phyloP scores from a whole-genome alignment of 805 yeast species.

The Candida patagonica region DNA sequence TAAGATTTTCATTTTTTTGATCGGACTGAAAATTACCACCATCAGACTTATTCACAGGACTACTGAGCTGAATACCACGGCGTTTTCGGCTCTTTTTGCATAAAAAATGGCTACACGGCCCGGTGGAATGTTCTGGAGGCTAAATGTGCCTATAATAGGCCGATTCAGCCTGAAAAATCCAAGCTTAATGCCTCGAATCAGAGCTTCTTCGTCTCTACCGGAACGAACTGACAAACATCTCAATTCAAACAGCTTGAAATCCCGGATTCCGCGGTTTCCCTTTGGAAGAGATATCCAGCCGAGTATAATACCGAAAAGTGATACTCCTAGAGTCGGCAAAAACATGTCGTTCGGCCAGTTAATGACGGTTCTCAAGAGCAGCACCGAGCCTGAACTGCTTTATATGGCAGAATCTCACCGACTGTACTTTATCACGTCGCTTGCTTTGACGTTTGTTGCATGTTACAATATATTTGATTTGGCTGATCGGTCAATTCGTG shows the following conservation, averaged over 20 bases:
- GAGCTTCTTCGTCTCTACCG: conserved; percentile 11
- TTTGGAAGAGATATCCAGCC: conserved; percentile 56
- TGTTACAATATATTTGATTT: conserved; percentile 53
- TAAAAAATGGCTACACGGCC: no score
- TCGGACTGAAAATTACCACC: no score
- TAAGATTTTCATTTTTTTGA: no score
- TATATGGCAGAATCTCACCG: conserved; percentile 82
- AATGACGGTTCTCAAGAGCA: conserved; percentile 44
- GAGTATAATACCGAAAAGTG: conserved; percentile 63
- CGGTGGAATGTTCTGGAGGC: no score
- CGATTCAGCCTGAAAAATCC: no score
- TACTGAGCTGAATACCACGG: no score
- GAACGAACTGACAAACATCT: conserved; percentile 13
- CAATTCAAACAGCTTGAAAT: conserved; percentile 38
- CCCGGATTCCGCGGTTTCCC: conserved; percentile 59
- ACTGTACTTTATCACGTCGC: conserved; percentile 60
- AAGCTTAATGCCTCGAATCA: no score
- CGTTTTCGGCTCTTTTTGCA: no score
- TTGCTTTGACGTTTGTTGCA: conserved; percentile 58
- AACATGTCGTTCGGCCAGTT: conserved; percentile 50
- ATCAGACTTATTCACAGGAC: no score
- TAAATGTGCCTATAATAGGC: no score
- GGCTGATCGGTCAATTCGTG: conserved; percentile 45
- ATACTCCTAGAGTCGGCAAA: conserved; percentile 64
- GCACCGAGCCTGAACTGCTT: conserved; percentile 58